phyloP scores from a whole-genome alignment of 495 filamentous ascomycete species.

The Daldinia decipiens region DNA sequence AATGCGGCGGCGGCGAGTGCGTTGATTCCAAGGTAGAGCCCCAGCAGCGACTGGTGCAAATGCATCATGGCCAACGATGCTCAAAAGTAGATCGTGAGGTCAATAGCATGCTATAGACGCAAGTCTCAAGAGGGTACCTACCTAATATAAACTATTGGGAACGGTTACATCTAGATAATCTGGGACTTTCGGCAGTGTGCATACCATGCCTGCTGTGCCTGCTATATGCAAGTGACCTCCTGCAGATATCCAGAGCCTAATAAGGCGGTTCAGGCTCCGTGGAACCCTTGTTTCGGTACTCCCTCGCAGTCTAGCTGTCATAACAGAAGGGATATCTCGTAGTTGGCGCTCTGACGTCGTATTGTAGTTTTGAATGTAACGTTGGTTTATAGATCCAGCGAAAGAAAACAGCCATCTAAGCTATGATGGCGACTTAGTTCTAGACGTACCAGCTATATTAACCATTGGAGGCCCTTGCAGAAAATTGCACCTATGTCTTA shows the following conservation, averaged over 20 bases:
- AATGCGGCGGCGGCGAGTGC: constrained; percentile 33
- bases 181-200: constrained; percentile 16
- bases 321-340: constrained; percentile 1
- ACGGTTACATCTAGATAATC: constrained; percentile 12
- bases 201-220: constrained; percentile 6
- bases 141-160: constrained; percentile 16
- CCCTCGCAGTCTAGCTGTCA: constrained; percentile 27
- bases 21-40: constrained; percentile 33
- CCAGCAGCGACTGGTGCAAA: constrained; percentile 27
- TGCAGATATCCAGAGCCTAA: constrained; percentile 20
- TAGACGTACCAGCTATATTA: constrained; percentile 20
- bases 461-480: constrained; percentile 15
- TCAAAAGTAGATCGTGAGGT: not conserved
- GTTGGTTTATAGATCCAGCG: constrained; percentile 12
- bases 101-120: constrained; percentile 5
- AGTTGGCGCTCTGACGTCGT: not conserved
- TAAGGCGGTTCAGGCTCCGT: constrained; percentile 32
- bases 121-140: not conserved
- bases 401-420: not conserved
- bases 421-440: constrained; percentile 4
- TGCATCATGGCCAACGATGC: constrained; percentile 32
- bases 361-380: not conserved
- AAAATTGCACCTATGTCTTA: not conserved
- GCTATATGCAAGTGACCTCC: constrained; percentile 2
- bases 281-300: constrained; percentile 21